These are phyloP conservation scores for Brassica juncea DNA, from an alignment of 345 rosid genomes.

Conservation along the genomic window DNA sequence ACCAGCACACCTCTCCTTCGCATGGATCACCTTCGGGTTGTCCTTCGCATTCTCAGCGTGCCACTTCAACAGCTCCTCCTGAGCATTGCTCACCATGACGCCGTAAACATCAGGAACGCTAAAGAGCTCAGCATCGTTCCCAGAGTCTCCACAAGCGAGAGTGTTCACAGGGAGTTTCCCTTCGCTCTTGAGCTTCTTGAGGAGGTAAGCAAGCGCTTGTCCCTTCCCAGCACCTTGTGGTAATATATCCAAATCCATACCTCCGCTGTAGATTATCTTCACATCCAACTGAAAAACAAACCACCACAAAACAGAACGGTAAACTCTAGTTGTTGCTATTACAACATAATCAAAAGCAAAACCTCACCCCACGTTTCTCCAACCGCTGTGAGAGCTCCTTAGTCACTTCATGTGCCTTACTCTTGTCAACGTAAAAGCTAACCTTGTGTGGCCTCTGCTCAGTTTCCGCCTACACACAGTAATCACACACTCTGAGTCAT, in stretches of 20 bases:
- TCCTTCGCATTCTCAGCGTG: conserved; percentile 78
- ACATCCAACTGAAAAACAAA: conserved; percentile 72
- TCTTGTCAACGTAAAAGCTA: conserved; percentile 84
- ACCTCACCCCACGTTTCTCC: conserved; percentile 65
- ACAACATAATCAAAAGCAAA: neutral
- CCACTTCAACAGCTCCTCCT: conserved; percentile 96
- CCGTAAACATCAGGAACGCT: conserved; percentile 89
- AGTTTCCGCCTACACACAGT: conserved; percentile 66
- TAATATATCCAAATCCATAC: conserved; percentile 90
- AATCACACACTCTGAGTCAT: conserved; percentile 15
- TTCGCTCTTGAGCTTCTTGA: conserved; percentile 65
- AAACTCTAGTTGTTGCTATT: neutral
- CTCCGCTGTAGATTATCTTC: conserved; percentile 90
- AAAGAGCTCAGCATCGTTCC: conserved; percentile 96
- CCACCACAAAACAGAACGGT: too few relatives aligned
- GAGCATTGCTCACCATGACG: conserved; percentile 98
- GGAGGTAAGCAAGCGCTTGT: conserved; percentile 91
- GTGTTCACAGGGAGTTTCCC: conserved; percentile 74
- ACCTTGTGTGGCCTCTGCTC: conserved; percentile 91
- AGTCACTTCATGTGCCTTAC: conserved; percentile 68
- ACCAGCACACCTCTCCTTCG: conserved; percentile 83
- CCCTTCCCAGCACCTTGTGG: conserved; percentile 99
- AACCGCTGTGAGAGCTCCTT: conserved; percentile 60
- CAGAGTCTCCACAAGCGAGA: conserved; percentile 98
- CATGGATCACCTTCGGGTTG: conserved; percentile 84